A percentile compares a stretch with the other conserved stretches of the same genome.
phyloP scores from a whole-genome alignment of 2,329 filamentous ascomycete species.

The Fusarium camptoceras region DNA sequence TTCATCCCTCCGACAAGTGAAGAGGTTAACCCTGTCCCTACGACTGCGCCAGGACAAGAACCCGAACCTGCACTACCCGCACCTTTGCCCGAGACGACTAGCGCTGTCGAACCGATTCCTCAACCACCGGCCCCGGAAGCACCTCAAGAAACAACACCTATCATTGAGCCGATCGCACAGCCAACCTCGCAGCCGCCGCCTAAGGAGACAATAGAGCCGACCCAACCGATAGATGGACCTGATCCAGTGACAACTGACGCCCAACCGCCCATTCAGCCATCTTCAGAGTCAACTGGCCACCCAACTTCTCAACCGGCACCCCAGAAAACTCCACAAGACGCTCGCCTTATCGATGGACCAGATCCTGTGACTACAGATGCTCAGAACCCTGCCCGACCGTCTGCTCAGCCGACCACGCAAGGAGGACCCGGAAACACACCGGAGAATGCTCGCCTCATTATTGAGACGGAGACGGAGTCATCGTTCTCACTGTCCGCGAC shows the following conservation, averaged over 20 bases:
- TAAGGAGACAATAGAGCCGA: slow-evolving; percentile 16
- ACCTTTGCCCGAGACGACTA: slow-evolving; percentile 12
- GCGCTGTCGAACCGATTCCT: slow-evolving; percentile 6
- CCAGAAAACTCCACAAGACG: slow-evolving; percentile 8
- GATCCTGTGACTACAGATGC: slow-evolving; percentile 14
- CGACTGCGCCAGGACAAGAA: slow-evolving; percentile 21
- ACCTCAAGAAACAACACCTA: slow-evolving; percentile 12
- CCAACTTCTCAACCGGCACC: not conserved
- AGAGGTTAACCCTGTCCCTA: slow-evolving; percentile 13
- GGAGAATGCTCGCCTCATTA: slow-evolving; percentile 20
- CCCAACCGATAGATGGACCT: slow-evolving; percentile 12
- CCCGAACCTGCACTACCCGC: slow-evolving; percentile 10
- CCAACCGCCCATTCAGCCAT: not conserved
- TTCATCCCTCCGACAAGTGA: slow-evolving; percentile 29
- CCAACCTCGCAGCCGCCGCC: slow-evolving; percentile 12
- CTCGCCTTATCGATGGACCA: slow-evolving; percentile 11
- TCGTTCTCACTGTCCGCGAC: not conserved
- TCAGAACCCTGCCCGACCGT: not conserved
- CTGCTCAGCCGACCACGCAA: not conserved
- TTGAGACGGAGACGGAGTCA: slow-evolving; percentile 5
- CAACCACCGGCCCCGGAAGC: slow-evolving; percentile 10
- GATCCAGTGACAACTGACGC: slow-evolving; percentile 8
- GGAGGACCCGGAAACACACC: slow-evolving; percentile 3
- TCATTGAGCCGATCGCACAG: slow-evolving; percentile 4
- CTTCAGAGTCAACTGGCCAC: not conserved